Evolutionary conservation across 306 rosid species (phyloP).

Genomic region (Canavalia gladiata): DNA sequence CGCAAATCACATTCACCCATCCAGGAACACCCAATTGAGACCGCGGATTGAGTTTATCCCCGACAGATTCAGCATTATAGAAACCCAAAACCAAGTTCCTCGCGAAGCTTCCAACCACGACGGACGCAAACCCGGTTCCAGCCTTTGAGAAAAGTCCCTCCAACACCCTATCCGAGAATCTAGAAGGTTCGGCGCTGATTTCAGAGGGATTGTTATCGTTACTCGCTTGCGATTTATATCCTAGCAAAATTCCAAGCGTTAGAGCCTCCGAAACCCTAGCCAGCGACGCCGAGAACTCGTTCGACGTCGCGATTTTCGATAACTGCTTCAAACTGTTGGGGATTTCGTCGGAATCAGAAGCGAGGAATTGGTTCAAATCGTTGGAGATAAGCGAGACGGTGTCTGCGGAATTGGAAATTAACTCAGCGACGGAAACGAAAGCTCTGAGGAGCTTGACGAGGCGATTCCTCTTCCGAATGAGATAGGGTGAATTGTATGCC

Average conservation of each 20-base stretch:
- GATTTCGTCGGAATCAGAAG: conserved; percentile 78
- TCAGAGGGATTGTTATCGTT: conserved; percentile 35
- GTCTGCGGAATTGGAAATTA: conserved; percentile 74
- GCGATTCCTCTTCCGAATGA: conserved; percentile 62
- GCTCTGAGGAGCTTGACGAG: conserved; percentile 66
- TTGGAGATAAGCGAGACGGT: conserved; percentile 63
- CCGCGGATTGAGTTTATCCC: conserved; percentile 21
- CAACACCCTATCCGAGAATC: conserved; percentile 57
- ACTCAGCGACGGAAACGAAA: conserved; percentile 67
- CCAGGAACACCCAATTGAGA: conserved; percentile 55
- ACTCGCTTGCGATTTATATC: conserved; percentile 50
- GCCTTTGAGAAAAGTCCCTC: conserved; percentile 75
- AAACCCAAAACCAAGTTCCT: conserved; percentile 82
- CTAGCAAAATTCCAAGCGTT: conserved; percentile 68
- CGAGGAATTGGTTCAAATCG: conserved; percentile 73
- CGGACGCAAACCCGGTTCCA: conserved; percentile 86
- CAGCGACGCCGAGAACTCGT: conserved; percentile 66
- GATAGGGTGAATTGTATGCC: conserved; percentile 70
- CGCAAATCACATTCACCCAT: conserved; percentile 68
- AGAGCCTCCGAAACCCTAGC: conserved; percentile 66
- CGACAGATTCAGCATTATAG: conserved; percentile 37
- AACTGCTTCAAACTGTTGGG: conserved; percentile 83
- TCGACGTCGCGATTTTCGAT: conserved; percentile 73
- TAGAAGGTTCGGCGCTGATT: conserved; percentile 36
- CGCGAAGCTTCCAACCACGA: conserved; percentile 95